phyloP scores from a whole-genome alignment of 306 rosid genomes.

The Castanea sativa region DNA sequence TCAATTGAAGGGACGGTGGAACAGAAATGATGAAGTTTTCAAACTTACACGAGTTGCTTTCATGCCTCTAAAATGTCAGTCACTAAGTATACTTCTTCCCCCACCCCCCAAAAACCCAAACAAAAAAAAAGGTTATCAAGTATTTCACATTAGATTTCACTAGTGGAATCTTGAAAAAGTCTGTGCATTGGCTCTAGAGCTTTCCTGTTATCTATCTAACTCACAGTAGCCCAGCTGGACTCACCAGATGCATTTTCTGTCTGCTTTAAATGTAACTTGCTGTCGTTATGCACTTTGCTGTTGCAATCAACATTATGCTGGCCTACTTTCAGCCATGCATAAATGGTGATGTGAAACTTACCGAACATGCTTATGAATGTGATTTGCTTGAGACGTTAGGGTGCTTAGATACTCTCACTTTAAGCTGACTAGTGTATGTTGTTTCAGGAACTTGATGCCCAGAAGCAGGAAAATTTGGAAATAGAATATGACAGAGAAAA shows the following conservation, averaged over 20 bases:
- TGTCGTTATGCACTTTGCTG: background rate
- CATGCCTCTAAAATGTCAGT: background rate
- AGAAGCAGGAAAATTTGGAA: slow-evolving; percentile 57
- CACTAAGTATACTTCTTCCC: too few species aligned
- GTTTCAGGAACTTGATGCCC: slow-evolving; percentile 75
- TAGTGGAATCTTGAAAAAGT: background rate
- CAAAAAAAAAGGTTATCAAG: too few species aligned
- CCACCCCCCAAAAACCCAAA: too few species aligned
- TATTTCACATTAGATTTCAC: too few species aligned
- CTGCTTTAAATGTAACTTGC: background rate
- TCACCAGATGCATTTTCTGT: background rate
- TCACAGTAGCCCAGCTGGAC: background rate
- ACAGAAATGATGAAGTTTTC: background rate
- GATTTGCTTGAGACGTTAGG: background rate
- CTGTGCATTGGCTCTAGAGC: background rate
- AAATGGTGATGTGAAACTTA: background rate
- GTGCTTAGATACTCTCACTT: slow-evolving; percentile 13
- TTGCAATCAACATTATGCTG: background rate
- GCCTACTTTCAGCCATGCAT: background rate
- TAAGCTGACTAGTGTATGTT: slow-evolving; percentile 17
- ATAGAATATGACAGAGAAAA: slow-evolving; percentile 59
- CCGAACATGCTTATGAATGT: background rate
- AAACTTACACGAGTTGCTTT: background rate
- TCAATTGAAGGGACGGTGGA: background rate
- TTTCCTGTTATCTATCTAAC: background rate